Evolutionary conservation across 805 yeast genomes (phyloP), one percentile per base, ranked within the genome.

Genomic region (Yarrowia phangngaensis): DNA sequence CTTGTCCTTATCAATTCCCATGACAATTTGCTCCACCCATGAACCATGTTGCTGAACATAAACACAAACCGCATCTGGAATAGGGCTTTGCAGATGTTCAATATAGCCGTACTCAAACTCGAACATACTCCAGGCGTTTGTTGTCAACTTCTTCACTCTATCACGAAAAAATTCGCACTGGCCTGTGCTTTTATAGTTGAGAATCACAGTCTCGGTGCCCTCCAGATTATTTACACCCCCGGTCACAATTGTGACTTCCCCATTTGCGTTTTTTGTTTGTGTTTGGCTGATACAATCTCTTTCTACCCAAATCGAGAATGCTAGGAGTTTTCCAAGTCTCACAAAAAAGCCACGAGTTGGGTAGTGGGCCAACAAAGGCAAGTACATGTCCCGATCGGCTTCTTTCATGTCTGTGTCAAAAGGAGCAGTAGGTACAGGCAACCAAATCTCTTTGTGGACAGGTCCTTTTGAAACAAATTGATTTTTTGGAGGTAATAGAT

Each of bases 361-460:
- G 6, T 26, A 27, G n/a, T 38, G 31, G 3, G 45, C 45, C 32
- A 38, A 14, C 32, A 38, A 7, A n/a, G 45, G 45, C 2, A 28
- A 17, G 23, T 27, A 26, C 45, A 38, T 38, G 45, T 38, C 32
- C 11, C 19, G 8, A 13, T 38, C 45, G 2, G 17, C 9, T 7
- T 11, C 16, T 19, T 38, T 38, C 32, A 38, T 27, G 13, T 38
- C 45, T 3, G 26, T 13, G 13, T 38, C 45, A 4, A 11, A 27
- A 1, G 45, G 45, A 6, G 32, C 32, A 2, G 45, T 38, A 4
- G 45, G 45, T 2, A 26, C 16, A 23, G n/a, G 16, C 3, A 26
- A 6, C n/a, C n/a, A n/a, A n/a, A n/a, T n/a, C 6, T 24, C 32
- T 11, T 27, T 17, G 8, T 38, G 45, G 4, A n/a, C 32, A 1